Evolutionary conservation across 768 basidiomycete species (phyloP), one percentile per base, ranked within the genome.

Genomic region (Mycena floridula): DNA sequence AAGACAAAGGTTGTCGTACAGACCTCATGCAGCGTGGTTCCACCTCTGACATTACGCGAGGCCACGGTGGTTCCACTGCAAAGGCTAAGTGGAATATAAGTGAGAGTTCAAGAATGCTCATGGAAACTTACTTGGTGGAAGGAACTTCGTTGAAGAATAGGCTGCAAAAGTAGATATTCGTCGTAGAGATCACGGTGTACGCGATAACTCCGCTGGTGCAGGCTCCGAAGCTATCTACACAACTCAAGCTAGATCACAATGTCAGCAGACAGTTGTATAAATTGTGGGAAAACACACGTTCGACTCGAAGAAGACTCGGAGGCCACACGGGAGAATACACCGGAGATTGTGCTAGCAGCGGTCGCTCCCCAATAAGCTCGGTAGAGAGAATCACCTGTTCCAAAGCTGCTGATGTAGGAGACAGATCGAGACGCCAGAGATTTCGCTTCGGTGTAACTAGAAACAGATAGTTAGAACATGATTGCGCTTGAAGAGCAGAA

Each of bases 81-180:
- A 27, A 73, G 65, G 36, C 47, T n/a, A n/a, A n/a, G n/a, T n/a
- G n/a, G n/a, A n/a, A n/a, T n/a, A n/a, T n/a, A n/a, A n/a, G n/a
- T n/a, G n/a, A n/a, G n/a, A n/a, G n/a, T n/a, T n/a, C n/a, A n/a
- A n/a, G n/a, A n/a, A n/a, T n/a, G n/a, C n/a, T n/a, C n/a, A n/a
- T n/a, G n/a, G n/a, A n/a, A n/a, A n/a, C n/a, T n/a, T n/a, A n/a
- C n/a, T n/a, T 54, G 32, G 55, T 41, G 25, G 57, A 59, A 7
- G 69, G 25, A 15, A 72, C 68, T 53, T 75, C 66, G 45, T 65
- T 63, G 64, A 69, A 75, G 66, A 75, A 73, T 50, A 69, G 59
- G 50, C 54, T 56, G 61, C 72, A 74, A 59, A 52, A 72, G 61
- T 72, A 73, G 54, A 75, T 69, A 56, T 72, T 68, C 47, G 69